Percentiles rank a stretch among this genome's conserved stretches.
Evolutionary conservation across 305 asterid genomes (phyloP).

Genomic region (Plantago coronopus): DNA sequence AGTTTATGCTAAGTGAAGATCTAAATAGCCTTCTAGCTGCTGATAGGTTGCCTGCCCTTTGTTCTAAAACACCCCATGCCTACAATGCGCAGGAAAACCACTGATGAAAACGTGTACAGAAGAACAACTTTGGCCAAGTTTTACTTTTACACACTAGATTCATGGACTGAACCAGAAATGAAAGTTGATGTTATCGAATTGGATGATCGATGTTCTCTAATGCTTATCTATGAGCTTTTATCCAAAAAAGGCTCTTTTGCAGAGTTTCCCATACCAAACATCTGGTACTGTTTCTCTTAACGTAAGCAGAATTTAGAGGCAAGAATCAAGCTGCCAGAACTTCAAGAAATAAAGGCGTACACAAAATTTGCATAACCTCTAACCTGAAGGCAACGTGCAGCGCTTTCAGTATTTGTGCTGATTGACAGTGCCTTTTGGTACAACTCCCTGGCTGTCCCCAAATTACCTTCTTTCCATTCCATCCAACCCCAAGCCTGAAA

Average conservation of each 20-base stretch:
- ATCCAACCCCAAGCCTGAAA: slow-evolving; percentile 99
- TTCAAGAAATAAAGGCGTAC: neutral
- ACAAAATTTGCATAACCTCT: neutral
- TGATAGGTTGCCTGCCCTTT: slow-evolving; percentile 74
- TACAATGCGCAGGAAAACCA: slow-evolving; percentile 17
- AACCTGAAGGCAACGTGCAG: slow-evolving; percentile 98
- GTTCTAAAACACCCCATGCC: slow-evolving; percentile 98
- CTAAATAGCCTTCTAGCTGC: slow-evolving; percentile 85
- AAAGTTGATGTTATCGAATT: neutral
- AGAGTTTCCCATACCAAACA: neutral
- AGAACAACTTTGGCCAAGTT: no score
- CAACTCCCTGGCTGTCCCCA: slow-evolving; percentile 70
- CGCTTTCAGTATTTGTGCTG: slow-evolving; percentile 63
- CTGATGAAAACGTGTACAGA: neutral
- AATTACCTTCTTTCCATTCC: slow-evolving; percentile 99
- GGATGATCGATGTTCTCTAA: no score
- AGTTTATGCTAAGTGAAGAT: slow-evolving; percentile 82
- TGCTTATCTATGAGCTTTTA: no score
- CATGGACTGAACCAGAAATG: neutral
- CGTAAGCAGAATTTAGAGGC: neutral
- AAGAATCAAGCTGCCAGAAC: neutral
- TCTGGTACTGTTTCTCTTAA: neutral
- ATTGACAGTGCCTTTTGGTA: slow-evolving; percentile 82
- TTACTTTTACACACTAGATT: neutral
- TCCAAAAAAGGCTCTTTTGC: neutral